Conservation (phyloP, 2,329 filamentous ascomycete genomes). For the Aspergillus piperis region DNA sequence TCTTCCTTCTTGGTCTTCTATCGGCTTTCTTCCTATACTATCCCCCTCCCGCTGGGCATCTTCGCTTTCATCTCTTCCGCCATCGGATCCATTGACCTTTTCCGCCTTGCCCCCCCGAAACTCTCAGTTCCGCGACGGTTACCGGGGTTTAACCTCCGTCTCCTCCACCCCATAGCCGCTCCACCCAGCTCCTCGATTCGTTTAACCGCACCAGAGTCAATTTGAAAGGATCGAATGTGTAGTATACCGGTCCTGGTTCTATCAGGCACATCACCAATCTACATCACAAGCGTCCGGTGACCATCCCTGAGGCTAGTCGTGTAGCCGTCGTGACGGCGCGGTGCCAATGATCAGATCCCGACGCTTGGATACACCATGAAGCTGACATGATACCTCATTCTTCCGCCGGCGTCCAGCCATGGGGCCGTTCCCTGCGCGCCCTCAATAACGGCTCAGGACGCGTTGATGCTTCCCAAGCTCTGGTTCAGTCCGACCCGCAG, state of each 20-base stretch:
- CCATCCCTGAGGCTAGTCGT: not conserved
- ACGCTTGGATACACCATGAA: slow-evolving; percentile 38
- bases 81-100: slow-evolving; percentile 8
- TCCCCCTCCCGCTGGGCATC: not conserved
- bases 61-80: not conserved
- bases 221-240: not conserved
- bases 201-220: not conserved
- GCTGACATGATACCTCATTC: slow-evolving; percentile 46
- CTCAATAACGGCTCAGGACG: slow-evolving; percentile 34
- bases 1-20: slow-evolving; percentile 6
- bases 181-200: not conserved
- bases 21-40: not conserved
- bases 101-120: not conserved
- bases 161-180: not conserved
- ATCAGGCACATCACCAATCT: not conserved
- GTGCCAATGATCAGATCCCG: slow-evolving; percentile 27
- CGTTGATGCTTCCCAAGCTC: slow-evolving; percentile 27
- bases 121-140: slow-evolving; percentile 14
- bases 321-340: slow-evolving; percentile 1
- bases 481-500: slow-evolving; percentile 25
- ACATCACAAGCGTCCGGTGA: not conserved
- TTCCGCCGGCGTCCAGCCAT: slow-evolving; percentile 42
- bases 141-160: slow-evolving; percentile 7
- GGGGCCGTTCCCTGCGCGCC: slow-evolving; percentile 37
- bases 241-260: not conserved